Base-by-base conservation (phyloP, 352 stramenopile genomes). In the Pythium brachiatum region DNA sequence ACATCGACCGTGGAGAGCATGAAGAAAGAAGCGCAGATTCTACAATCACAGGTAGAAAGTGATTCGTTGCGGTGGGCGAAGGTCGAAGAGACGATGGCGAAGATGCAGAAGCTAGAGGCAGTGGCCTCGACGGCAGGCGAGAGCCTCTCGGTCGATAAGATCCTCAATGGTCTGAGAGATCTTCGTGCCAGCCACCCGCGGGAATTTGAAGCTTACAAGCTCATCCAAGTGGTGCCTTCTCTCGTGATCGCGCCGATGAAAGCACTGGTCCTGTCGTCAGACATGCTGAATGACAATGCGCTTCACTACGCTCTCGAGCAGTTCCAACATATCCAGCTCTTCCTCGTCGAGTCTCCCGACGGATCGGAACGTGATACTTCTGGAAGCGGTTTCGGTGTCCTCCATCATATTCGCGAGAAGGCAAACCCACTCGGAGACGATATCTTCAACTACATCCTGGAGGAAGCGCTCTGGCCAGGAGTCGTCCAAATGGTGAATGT, bases 371-470 rank as follows among this genome's bases (percentile, higher is more conserved):
- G 7, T n/a, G 18, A 51, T 8, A 15, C 32, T 0, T 29, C n/a
- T 25, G 41, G 1, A 18, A 48, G 41, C 25, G 55, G 66, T 23
- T 71, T 57, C 43, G 36, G 67, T 48, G 69, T 90, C 13, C 82
- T 91, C 27, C 77, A 83, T 11, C 68, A 88, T 16, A 91, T 93
- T 47, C 76, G 76, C 38, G 80, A 91, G 38, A 87, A 89, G 48
- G 70, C 74, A 0, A 75, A 77, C 63, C 75, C 66, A 4, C 63
- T 80, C 18, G 78, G 79, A 11, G 77, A 87, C 50, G 79, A 90
- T 26, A 57, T 90, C 12, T 92, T 90, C 68, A 94, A 94, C 53
- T 84, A 78, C 39, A 78, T 94, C 4, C 60, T 94, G 31, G 85
- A 94, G 57, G 81, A 92, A 64, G 75, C 76, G 5, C 64, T 94